phyloP scores from a whole-genome alignment of 177 flowering plant genomes.

The Vitis hybrid region DNA sequence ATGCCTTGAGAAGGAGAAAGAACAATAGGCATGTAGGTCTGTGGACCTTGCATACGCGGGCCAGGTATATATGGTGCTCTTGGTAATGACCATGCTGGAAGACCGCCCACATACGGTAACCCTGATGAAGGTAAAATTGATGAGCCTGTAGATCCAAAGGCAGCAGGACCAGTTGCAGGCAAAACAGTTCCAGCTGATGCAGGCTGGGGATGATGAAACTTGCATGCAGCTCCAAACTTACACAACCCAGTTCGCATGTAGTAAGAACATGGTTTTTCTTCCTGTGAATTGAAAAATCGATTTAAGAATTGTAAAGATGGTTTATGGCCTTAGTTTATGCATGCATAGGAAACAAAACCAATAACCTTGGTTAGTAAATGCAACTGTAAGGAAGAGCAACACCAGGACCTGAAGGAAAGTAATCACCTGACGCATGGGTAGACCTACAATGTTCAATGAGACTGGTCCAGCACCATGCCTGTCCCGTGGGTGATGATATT shows the following conservation, averaged over 20 bases:
- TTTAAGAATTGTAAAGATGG: neutral
- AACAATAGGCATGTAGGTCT: conserved; percentile 50
- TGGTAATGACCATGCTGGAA: conserved; percentile 54
- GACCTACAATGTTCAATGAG: conserved; percentile 52
- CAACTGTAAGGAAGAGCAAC: neutral
- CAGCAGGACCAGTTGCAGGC: conserved; percentile 34
- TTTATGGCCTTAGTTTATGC: neutral
- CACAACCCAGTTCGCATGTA: conserved; percentile 70
- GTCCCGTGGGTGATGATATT: conserved; percentile 78
- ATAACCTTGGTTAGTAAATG: neutral
- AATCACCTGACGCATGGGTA: conserved; percentile 77
- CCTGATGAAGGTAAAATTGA: conserved; percentile 33
- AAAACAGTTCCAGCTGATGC: conserved; percentile 32
- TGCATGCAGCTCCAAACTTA: conserved; percentile 74
- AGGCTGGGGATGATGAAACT: conserved; percentile 76
- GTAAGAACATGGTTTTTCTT: conserved; percentile 59
- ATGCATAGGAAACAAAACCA: neutral
- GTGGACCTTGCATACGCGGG: conserved; percentile 40
- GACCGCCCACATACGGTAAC: conserved; percentile 40
- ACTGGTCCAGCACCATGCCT: conserved; percentile 57
- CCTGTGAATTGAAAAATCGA: conserved; percentile 26
- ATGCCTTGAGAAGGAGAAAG: conserved; percentile 62
- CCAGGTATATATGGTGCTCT: conserved; percentile 39
- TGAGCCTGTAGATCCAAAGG: conserved; percentile 33
- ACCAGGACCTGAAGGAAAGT: conserved; percentile 6